Evolutionary conservation across 208 protist species (phyloP), one percentile per base, ranked within the genome.

Genomic region (Phytomonas francai): DNA sequence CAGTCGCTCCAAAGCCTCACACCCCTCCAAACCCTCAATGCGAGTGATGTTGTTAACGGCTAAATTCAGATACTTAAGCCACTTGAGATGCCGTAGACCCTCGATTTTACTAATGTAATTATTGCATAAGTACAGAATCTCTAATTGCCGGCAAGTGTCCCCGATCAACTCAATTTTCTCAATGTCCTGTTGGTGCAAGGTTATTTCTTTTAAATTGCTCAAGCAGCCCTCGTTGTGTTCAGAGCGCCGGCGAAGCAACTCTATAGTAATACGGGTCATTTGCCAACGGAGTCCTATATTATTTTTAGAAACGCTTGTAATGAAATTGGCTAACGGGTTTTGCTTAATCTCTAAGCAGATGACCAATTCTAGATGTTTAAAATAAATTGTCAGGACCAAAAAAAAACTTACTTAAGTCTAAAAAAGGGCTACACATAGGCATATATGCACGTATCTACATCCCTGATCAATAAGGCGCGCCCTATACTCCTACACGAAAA

Each of bases 161-260:
- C 90, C 87, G 45, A 97, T 70, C 19, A 94, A 39, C 71, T 97
- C 92, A 57, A 98, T 98, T 59, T 70, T 73, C 63, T 97, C 92
- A 54, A 99, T 92, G 73, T 98, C 95, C 61, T 97, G 91, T 71
- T 99, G 97, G 78, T 99, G 97, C 9, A 99, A 84, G 7, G 97
- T 88, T 39, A 99, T 85, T 74, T 99, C 97, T 71, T 98, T 91
- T 42, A 99, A 80, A 59, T 81, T 93, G 22, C 80, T 87, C 16
- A 99, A 83, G 65, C 89, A 86, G 22, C 96, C 95, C 27, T 99
- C 97, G 69, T 99, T 99, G 85, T 99, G 97, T 76, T 98, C 97
- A 4, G 97, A 84, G n/a, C 97, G 89, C 25, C 94, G 97, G 25
- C 97, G 83, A 1, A 99, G 80, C 33, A 98, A 67, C 5, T 98